Conservation (phyloP, 2,329 filamentous ascomycete genomes). For the Phaeosphaeriaceae sp. region DNA sequence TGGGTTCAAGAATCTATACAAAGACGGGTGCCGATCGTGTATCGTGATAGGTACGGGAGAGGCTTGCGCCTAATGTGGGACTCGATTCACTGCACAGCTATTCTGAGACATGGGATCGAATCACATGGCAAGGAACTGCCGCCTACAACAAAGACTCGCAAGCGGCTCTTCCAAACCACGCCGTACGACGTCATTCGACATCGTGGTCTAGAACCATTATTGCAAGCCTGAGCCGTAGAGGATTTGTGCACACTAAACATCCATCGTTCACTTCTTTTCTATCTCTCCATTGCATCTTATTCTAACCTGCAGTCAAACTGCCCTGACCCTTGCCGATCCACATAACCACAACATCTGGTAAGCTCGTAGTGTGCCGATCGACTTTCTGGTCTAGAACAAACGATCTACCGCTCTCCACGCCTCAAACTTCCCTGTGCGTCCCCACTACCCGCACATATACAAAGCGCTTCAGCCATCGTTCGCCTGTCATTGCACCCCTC, state of each 20-base stretch:
- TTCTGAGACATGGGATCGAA: slow-evolving; percentile 17
- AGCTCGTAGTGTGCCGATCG: neutral
- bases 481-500: slow-evolving; percentile 7
- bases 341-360: too few relatives aligned
- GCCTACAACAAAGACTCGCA: slow-evolving; percentile 13
- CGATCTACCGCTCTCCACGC: slow-evolving; percentile 21
- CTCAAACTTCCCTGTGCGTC: slow-evolving; percentile 16
- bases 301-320: too few relatives aligned
- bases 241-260: slow-evolving; percentile 2
- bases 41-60: too few relatives aligned
- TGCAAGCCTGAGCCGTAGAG: neutral
- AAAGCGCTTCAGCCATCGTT: slow-evolving; percentile 14
- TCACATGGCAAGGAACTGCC: slow-evolving; percentile 18
- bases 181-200: slow-evolving; percentile 21
- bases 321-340: too few relatives aligned
- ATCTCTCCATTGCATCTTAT: too few relatives aligned
- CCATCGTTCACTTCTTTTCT: too few relatives aligned
- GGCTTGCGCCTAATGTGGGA: neutral
- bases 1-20: too few relatives aligned
- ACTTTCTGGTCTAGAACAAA: slow-evolving; percentile 23
- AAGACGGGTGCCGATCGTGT: too few relatives aligned
- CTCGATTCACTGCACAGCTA: neutral
- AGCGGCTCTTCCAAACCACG: slow-evolving; percentile 10
- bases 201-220: slow-evolving; percentile 5
- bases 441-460: slow-evolving; percentile 8